Evolutionary conservation across 306 rosid species (phyloP).

Genomic region (Cicer arietinum): DNA sequence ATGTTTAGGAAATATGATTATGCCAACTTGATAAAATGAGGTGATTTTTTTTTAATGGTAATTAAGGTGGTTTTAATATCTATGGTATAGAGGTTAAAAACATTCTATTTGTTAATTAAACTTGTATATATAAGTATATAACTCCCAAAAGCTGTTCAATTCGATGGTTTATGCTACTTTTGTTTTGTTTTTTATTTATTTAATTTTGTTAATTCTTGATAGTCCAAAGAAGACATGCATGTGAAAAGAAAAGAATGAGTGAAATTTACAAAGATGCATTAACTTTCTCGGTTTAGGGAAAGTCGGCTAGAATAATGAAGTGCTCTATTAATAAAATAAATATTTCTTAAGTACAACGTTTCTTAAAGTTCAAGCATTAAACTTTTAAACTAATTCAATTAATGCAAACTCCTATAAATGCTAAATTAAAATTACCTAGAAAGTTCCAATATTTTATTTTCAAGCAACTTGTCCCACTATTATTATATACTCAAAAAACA

Average conservation of each 20-base stretch:
- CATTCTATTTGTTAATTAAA: too few species aligned
- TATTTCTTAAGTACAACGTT: constrained; percentile 6
- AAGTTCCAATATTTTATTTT: constrained; percentile 13
- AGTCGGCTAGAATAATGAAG: constrained; percentile 37
- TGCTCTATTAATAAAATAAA: too few species aligned
- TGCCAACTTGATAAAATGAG: too few species aligned
- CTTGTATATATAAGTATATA: too few species aligned
- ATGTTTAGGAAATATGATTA: too few species aligned
- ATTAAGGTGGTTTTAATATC: too few species aligned
- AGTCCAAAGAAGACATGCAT: constrained; percentile 31
- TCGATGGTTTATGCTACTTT: neutral
- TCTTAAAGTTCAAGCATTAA: constrained; percentile 31
- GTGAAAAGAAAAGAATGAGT: constrained; percentile 46
- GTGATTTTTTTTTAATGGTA: too few species aligned
- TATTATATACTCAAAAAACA: constrained; percentile 31
- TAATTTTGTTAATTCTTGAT: neutral
- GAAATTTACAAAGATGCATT: constrained; percentile 28
- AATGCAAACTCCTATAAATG: constrained; percentile 34
- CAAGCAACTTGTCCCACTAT: constrained; percentile 39
- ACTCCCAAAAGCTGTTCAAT: neutral
- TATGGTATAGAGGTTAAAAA: too few species aligned
- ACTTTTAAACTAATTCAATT: constrained; percentile 5
- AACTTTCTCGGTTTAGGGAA: constrained; percentile 41
- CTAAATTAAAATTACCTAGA: constrained; percentile 19
- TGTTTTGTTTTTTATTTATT: neutral